Conservation (phyloP, 2,329 filamentous ascomycete genomes). For the Paraconiothyrium sp. region DNA sequence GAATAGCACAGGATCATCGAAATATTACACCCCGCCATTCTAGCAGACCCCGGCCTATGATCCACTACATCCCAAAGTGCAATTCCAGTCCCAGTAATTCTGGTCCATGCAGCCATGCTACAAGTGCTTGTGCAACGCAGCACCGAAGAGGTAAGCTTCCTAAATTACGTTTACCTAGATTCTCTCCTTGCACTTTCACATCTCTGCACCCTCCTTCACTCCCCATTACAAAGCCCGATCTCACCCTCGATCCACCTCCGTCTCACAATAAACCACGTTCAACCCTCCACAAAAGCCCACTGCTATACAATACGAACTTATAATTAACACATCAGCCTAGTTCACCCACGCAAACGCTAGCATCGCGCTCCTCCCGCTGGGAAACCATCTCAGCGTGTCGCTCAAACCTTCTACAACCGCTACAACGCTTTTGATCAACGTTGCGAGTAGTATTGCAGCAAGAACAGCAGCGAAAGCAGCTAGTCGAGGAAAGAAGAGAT, state of each 20-base stretch:
- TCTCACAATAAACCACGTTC: conserved; percentile 23
- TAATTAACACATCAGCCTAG: conserved; percentile 22
- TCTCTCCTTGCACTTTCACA: conserved; percentile 24
- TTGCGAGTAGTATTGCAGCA: conserved; percentile 27
- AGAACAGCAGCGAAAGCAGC: conserved; percentile 22
- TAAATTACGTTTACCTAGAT: neutral
- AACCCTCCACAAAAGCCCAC: conserved; percentile 36
- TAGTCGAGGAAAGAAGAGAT: conserved; percentile 26
- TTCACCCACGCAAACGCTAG: conserved; percentile 28
- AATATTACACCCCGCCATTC: neutral
- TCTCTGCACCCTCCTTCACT: conserved; percentile 26
- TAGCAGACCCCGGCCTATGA: too few relatives aligned
- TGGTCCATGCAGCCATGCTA: neutral
- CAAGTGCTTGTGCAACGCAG: neutral
- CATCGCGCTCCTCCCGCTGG: neutral
- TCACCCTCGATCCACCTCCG: conserved; percentile 19
- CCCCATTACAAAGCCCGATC: too few relatives aligned
- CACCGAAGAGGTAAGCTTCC: neutral
- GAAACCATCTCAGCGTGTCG: neutral
- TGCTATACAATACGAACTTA: conserved; percentile 29
- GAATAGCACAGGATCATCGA: conserved; percentile 1
- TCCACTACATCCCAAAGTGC: too few relatives aligned
- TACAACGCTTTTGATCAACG: conserved; percentile 19
- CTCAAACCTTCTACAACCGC: conserved; percentile 19
- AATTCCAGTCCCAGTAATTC: too few relatives aligned